phyloP scores from a whole-genome alignment of 2,329 filamentous ascomycete species.

The Hymenotorrendiella dingleyae region DNA sequence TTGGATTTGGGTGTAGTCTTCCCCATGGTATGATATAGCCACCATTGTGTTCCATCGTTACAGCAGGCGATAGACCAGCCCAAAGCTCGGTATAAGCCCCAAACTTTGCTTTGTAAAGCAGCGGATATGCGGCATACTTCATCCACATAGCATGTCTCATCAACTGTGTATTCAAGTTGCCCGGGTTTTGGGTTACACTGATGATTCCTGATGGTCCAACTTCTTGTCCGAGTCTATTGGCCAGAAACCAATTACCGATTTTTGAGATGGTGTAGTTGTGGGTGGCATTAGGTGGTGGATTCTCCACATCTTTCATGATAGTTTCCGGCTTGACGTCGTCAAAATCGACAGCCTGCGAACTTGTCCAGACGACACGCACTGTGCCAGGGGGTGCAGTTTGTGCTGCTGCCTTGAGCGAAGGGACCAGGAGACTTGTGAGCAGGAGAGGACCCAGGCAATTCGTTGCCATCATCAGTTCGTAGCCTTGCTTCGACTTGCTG shows the following conservation, averaged over 20 bases:
- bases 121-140: background rate
- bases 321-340: background rate
- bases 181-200: constrained; percentile 18
- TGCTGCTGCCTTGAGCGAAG: constrained; percentile 5
- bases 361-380: constrained; percentile 15
- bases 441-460: constrained; percentile 13
- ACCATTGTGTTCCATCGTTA: constrained; percentile 14
- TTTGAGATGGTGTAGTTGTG: constrained; percentile 15
- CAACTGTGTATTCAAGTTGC: constrained; percentile 12
- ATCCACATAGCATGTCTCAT: background rate
- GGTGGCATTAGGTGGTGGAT: background rate
- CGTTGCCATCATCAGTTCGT: constrained; percentile 13
- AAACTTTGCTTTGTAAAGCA: background rate
- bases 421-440: constrained; percentile 32
- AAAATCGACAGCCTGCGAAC: constrained; percentile 6
- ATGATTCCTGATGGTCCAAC: constrained; percentile 9
- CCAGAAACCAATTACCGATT: constrained; percentile 18
- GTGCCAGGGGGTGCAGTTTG: background rate
- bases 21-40: constrained; percentile 23
- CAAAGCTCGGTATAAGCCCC: constrained; percentile 22
- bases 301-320: constrained; percentile 1
- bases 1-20: constrained; percentile 34
- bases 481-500: constrained; percentile 8
- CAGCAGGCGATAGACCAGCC: constrained; percentile 13
- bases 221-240: constrained; percentile 7